A percentile compares a stretch with the other conserved stretches of the same genome.
These are phyloP conservation scores for Chlorella sorokiniana DNA, from an alignment of 139 green algal genomes.

Conservation along the genomic window DNA sequence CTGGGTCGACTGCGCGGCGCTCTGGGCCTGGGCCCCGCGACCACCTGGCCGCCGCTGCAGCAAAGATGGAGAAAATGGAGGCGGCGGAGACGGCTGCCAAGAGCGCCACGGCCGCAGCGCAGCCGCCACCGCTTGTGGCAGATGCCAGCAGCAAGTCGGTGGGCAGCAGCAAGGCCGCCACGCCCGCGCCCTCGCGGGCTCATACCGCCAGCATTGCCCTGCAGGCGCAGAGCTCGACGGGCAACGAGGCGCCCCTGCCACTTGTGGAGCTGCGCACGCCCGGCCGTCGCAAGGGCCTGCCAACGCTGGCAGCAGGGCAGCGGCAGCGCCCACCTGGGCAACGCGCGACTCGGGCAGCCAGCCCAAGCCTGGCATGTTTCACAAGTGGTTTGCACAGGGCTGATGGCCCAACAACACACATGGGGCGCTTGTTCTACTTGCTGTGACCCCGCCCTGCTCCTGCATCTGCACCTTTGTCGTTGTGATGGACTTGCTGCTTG, in stretches of 20 bases:
- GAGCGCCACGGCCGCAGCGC: not conserved
- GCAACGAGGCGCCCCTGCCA: not conserved
- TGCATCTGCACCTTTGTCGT: not conserved
- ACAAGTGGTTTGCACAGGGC: not conserved
- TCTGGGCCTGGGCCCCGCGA: constrained; percentile 9
- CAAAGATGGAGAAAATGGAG: constrained; percentile 1
- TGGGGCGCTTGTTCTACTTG: too few relatives aligned
- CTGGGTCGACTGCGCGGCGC: not conserved
- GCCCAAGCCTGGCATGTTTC: not conserved
- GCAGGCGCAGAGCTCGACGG: not conserved
- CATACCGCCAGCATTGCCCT: not conserved
- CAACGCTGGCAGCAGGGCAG: not conserved
- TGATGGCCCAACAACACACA: too few relatives aligned
- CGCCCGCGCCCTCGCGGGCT: not conserved
- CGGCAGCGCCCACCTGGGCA: constrained; percentile 12
- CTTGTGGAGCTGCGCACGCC: not conserved
- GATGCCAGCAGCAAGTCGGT: not conserved
- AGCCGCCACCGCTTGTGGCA: not conserved
- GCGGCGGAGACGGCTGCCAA: not conserved
- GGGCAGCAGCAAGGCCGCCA: not conserved
- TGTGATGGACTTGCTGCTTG: too few relatives aligned
- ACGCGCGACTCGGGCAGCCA: not conserved
- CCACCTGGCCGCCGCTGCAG: constrained; percentile 16
- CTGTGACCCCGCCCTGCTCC: not conserved
- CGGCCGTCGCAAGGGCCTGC: not conserved